Percentiles rank a stretch among this genome's conserved stretches.
phyloP scores from a whole-genome alignment of 768 basidiomycete genomes.

The Boletus eberwhitei region DNA sequence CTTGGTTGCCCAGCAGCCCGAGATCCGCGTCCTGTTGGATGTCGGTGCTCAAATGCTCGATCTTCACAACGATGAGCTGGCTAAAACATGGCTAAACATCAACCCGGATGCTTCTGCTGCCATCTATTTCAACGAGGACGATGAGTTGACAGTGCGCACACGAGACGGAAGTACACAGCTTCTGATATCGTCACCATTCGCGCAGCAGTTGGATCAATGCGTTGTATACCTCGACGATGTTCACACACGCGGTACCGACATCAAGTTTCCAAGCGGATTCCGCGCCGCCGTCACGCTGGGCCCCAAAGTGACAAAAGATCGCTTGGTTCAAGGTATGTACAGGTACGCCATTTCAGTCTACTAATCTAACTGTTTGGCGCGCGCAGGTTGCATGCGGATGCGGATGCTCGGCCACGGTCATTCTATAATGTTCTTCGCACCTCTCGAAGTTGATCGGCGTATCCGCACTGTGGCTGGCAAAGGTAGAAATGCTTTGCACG shows the following conservation, averaged over 20 bases:
- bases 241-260: constrained; percentile 36
- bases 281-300: constrained; percentile 40
- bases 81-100: constrained; percentile 38
- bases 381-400: constrained; percentile 54
- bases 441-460: constrained; percentile 36
- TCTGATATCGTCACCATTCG: constrained; percentile 33
- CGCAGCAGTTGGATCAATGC: constrained; percentile 34
- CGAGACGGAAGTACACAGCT: constrained; percentile 29
- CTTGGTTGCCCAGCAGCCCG: constrained; percentile 35
- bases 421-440: constrained; percentile 45
- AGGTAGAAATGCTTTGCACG: constrained; percentile 1
- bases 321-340: constrained; percentile 33
- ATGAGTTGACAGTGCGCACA: constrained; percentile 32
- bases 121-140: constrained; percentile 32
- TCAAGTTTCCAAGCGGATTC: constrained; percentile 33
- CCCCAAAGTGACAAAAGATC: constrained; percentile 37
- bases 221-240: constrained; percentile 39
- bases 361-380: neutral
- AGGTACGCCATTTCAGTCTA: too few relatives aligned
- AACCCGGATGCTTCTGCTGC: constrained; percentile 23
- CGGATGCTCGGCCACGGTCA: constrained; percentile 46
- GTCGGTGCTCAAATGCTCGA: constrained; percentile 60
- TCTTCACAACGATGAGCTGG: constrained; percentile 41
- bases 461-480: constrained; percentile 32
- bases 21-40: constrained; percentile 49